Percentiles rank a stretch among this genome's conserved stretches.
phyloP scores from a whole-genome alignment of 2,329 filamentous ascomycete genomes.

The Paraphoma sp. region DNA sequence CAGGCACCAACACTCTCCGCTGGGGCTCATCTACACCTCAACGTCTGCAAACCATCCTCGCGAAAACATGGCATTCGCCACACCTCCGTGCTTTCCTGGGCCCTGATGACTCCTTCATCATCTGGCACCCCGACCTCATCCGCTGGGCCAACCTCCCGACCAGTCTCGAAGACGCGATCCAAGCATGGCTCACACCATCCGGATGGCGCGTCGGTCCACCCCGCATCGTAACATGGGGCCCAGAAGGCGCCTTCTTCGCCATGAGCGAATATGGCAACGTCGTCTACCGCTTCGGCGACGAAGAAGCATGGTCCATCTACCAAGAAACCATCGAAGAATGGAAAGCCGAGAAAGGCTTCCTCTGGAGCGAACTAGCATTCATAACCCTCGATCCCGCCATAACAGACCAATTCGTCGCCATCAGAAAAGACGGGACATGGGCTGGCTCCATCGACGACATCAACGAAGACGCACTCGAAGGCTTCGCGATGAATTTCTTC shows the following conservation, averaged over 20 bases:
- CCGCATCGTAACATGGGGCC: conserved; percentile 40
- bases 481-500: conserved; percentile 42
- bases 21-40: conserved; percentile 34
- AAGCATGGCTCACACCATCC: conserved; percentile 45
- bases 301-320: conserved; percentile 35
- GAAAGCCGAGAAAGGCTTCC: conserved; percentile 36
- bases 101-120: conserved; percentile 39
- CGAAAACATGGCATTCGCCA: conserved; percentile 35
- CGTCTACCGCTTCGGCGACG: conserved; percentile 32
- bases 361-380: conserved; percentile 40
- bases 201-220: conserved; percentile 47
- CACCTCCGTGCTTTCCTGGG: conserved; percentile 41
- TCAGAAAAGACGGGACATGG: conserved; percentile 44
- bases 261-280: conserved; percentile 47
- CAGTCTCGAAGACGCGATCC: conserved; percentile 37
- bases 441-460: conserved; percentile 43
- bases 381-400: conserved; percentile 38
- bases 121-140: conserved; percentile 42
- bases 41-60: conserved; percentile 27
- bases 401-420: conserved; percentile 43
- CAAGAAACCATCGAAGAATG: conserved; percentile 46
- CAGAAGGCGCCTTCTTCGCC: conserved; percentile 41
- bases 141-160: conserved; percentile 39
- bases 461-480: conserved; percentile 41
- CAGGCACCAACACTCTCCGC: conserved; percentile 33